Conservation (phyloP, 2,329 filamentous ascomycete species). For the Bisporella sp. region DNA sequence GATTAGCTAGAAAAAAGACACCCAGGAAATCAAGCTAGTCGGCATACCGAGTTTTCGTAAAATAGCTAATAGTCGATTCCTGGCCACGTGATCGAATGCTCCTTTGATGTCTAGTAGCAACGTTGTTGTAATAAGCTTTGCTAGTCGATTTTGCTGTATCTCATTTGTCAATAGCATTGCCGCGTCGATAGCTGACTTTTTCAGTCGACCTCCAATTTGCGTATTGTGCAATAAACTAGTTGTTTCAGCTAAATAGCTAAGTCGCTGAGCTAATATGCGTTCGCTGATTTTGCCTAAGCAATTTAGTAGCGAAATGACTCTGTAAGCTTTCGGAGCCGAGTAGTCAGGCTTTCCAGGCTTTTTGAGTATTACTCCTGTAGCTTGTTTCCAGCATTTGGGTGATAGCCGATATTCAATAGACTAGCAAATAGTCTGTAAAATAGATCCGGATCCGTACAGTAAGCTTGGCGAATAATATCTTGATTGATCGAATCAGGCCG, state of each 20-base stretch:
- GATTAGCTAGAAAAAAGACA: not conserved
- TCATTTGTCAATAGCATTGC: not conserved
- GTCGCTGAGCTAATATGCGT: slow-evolving; percentile 1
- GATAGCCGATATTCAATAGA: not conserved
- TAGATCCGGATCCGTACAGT: not conserved
- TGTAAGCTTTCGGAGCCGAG: not conserved
- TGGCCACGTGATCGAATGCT: slow-evolving; percentile 2
- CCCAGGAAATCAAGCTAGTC: not conserved
- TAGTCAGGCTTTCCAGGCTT: not conserved
- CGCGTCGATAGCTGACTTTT: slow-evolving; percentile 5
- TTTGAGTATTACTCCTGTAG: slow-evolving; percentile 1
- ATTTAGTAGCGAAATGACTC: slow-evolving; percentile 1
- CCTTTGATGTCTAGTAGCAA: slow-evolving; percentile 4
- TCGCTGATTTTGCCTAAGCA: not conserved
- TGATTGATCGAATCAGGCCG: not conserved
- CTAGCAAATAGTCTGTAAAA: not conserved
- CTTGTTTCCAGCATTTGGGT: not conserved
- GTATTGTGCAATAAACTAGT: slow-evolving; percentile 1
- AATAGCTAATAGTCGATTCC: slow-evolving; percentile 2
- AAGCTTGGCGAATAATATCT: not conserved
- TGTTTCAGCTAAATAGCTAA: slow-evolving; percentile 4
- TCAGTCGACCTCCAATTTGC: slow-evolving; percentile 1
- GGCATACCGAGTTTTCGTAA: not conserved
- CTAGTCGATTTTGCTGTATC: not conserved
- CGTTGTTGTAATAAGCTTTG: not conserved